Evolutionary conservation across 2,329 filamentous ascomycete genomes (phyloP), one percentile per base, ranked within the genome.

Genomic region (Penicillium hordei): DNA sequence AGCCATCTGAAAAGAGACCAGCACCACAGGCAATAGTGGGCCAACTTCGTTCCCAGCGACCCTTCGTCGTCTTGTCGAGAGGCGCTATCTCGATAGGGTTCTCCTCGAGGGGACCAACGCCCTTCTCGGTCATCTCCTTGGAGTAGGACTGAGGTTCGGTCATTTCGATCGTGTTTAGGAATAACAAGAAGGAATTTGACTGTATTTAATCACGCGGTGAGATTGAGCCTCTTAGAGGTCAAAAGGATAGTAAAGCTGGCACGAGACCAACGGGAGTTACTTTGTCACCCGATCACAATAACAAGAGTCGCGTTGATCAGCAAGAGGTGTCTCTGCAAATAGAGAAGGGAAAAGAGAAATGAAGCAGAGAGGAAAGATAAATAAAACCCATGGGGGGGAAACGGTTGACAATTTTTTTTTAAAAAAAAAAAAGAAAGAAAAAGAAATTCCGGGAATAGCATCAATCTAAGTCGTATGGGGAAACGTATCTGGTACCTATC

Each of bases 1-100:
- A 96, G 17, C 93, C 93, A 74, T 96, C 93, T 25, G 89, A 92
- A 76, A 96, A 96, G 2, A 96, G 82, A 68, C 93, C 93, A 51
- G 92, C 90, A 63, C 93, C 93, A 70, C 91, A 96, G 43, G 92
- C 92, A 65, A 96, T 88, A 1, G 91, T 89, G 15, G 92, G 91
- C 82, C 85, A 87, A 19, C 83, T 77, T 48, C 84, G 79, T 61
- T 84, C 78, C 82, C 79, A 82, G 57, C 77, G 74, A 48, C 69
- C 68, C 57, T 79, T 78, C 12, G 59, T 57, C 7, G 59, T 39
- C 34, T 63, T 57, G 1, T 72, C 71, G 19, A 75, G 61, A 5
- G 71, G 66, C 3, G 61, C 31, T 7, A 65, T 56, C 33, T 70
- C 69, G 8, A 66, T 29, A 25, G 59, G 38, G 15, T 45, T 52